Conservation (phyloP, 176 grass and related monocot genomes). For the Calamus simplicifolius region DNA sequence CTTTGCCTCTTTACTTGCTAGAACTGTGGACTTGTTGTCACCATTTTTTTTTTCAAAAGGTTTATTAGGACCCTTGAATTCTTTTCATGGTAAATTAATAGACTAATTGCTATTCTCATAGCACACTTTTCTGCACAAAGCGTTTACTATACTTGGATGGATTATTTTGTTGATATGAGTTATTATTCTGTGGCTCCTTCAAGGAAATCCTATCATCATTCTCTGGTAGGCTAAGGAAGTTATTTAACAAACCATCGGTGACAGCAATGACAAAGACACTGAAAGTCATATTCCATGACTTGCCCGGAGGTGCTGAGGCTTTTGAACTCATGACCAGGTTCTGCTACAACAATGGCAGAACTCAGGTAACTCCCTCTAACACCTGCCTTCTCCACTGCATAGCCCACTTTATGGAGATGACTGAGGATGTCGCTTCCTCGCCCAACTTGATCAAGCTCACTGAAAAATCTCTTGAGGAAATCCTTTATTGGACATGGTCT, state of each 20-base stretch:
- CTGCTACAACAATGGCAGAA: conserved; percentile 42
- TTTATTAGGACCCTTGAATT: no score
- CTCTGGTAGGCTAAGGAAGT: conserved; percentile 36
- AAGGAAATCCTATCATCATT: conserved; percentile 77
- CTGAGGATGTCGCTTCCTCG: conserved; percentile 9
- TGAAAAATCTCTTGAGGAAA: conserved; percentile 49
- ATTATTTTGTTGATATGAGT: no score
- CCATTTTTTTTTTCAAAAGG: no score
- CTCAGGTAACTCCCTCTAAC: conserved; percentile 41
- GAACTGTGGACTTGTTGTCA: no score
- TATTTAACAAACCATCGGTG: conserved; percentile 18
- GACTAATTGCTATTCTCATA: no score
- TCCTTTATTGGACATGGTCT: conserved; percentile 81
- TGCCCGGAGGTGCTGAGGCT: conserved; percentile 65
- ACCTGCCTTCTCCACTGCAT: conserved; percentile 54
- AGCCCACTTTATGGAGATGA: conserved; percentile 70
- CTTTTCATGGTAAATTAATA: no score
- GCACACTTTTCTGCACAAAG: no score
- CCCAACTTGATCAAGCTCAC: conserved; percentile 41
- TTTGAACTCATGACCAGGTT: conserved; percentile 80
- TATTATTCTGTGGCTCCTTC: neutral
- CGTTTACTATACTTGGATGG: no score
- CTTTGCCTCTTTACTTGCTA: conserved; percentile 8
- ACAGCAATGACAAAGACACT: conserved; percentile 16
- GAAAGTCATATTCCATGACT: conserved; percentile 46